A percentile compares a stretch with the other conserved stretches of the same genome.
Evolutionary conservation across 805 yeast species (phyloP).

Genomic region (Yarrowia divulgata): DNA sequence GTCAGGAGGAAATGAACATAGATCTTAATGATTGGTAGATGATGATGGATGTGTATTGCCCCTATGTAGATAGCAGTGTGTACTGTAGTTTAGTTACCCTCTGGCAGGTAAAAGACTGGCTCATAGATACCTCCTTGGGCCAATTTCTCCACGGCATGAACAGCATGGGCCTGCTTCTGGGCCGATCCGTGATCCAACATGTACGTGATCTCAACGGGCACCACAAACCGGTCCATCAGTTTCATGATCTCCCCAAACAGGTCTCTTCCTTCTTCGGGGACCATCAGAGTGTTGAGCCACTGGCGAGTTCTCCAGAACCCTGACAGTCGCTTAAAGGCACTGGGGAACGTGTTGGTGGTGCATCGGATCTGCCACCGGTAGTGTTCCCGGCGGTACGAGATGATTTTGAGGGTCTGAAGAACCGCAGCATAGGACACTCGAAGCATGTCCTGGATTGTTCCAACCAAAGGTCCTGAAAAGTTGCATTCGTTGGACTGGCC

Average conservation of each 20-base stretch:
- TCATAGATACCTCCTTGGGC: background rate
- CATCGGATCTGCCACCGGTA: conserved; percentile 3
- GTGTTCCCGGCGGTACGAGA: background rate
- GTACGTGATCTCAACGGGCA: background rate
- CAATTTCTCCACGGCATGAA: background rate
- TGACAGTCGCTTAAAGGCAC: no score
- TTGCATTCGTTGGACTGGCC: conserved; percentile 16
- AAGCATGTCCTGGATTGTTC: background rate
- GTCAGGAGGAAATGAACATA: conserved; percentile 15
- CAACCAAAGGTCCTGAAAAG: conserved; percentile 8
- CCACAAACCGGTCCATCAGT: background rate
- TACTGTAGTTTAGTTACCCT: background rate
- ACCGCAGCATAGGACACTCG: conserved; percentile 1
- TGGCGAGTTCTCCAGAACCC: background rate
- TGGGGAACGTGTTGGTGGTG: background rate
- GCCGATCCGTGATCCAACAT: background rate
- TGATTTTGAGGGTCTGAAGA: background rate
- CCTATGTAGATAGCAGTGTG: background rate
- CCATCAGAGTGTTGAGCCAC: background rate
- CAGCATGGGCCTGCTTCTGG: background rate
- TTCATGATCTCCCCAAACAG: background rate
- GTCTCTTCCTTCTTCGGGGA: background rate
- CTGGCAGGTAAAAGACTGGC: conserved; percentile 11
- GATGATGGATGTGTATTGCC: background rate
- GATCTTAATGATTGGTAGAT: background rate